Evolutionary conservation across 2,329 filamentous ascomycete genomes (phyloP), one percentile per base, ranked within the genome.

Genomic region (Aspergillus texensis): DNA sequence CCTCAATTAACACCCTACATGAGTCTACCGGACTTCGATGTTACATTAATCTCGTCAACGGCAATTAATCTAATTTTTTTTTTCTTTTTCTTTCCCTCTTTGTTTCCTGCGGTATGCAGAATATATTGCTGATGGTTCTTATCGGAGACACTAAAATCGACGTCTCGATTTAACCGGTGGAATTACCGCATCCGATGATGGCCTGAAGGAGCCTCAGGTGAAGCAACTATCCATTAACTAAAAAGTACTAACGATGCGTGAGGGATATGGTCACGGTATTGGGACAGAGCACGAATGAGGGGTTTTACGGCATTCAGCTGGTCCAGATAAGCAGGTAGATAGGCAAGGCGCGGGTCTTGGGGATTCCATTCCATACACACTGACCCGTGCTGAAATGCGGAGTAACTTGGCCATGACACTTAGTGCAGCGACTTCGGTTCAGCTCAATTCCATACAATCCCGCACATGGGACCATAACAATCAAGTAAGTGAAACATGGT

Each of bases 1-100:
- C 52, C 52, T 55, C 52, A 55, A 55, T 55, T 16, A 24, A 55
- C 39, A 36, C 36, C n/a, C 10, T 55, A 55, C 21, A 28, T 26
- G 10, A 48, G 21, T 26, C 24, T n/a, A 36, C n/a, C 6, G 21
- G 26, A 19, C 21, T 26, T 9, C n/a, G 21, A 55, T 19, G 32
- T 39, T 55, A 55, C 52, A 55, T 39, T 39, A 26, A 39, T 55
- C 24, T 55, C 2, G 21, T 24, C 26, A 55, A 39, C 24, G n/a
- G 12, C 26, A 50, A 50, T 10, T 16, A 24, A 48, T 48, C 28
- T 26, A 24, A 6, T 6, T 48, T 28, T 21, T 21, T 32, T 6
- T 34, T 12, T 48, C 9, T 32, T 21, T 21, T 16, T 34, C 12
- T 14, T 6, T 12, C 9, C 26, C 26, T 50, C 16, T n/a, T 30